Conservation (phyloP, 768 basidiomycete genomes). For the Suillus weaverae region DNA sequence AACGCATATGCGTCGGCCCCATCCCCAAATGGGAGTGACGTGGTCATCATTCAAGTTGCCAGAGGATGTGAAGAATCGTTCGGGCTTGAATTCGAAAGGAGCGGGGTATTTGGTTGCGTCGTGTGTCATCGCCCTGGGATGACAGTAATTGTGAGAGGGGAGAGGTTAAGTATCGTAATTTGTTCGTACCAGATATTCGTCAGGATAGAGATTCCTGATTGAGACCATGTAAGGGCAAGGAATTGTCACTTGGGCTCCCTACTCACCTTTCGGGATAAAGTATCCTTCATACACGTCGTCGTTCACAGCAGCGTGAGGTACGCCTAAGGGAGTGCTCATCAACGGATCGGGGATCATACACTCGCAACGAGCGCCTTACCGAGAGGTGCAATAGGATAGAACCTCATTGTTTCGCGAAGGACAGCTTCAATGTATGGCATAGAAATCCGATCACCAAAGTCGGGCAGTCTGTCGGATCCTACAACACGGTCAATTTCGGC, state of each 20-base stretch:
- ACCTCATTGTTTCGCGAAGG: constrained; percentile 29
- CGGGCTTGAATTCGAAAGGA: constrained; percentile 35
- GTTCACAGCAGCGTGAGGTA: constrained; percentile 9
- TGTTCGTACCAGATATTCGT: constrained; percentile 7
- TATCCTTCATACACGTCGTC: constrained; percentile 14
- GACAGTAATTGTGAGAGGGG: neutral
- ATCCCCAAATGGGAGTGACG: constrained; percentile 6
- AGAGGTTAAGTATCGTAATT: too few species aligned
- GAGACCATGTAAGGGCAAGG: neutral
- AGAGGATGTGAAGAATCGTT: constrained; percentile 28
- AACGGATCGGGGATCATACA: neutral
- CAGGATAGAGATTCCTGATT: constrained; percentile 6
- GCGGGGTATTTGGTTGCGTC: constrained; percentile 35
- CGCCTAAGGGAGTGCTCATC: neutral
- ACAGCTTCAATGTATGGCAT: constrained; percentile 17
- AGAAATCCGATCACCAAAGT: constrained; percentile 12
- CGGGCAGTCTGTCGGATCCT: constrained; percentile 11
- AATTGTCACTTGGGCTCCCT: neutral
- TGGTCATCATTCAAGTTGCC: constrained; percentile 5
- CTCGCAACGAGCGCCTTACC: constrained; percentile 12
- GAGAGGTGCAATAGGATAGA: constrained; percentile 25
- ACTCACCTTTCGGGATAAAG: constrained; percentile 11
- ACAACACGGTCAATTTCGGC: constrained; percentile 16
- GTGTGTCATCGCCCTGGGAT: constrained; percentile 38
- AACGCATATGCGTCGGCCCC: constrained; percentile 33